A percentile compares a stretch with the other conserved stretches of the same genome.
These are phyloP conservation scores for Torulaspora pretoriensis DNA, from an alignment of 1,139 yeast genomes.

Conservation along the genomic window DNA sequence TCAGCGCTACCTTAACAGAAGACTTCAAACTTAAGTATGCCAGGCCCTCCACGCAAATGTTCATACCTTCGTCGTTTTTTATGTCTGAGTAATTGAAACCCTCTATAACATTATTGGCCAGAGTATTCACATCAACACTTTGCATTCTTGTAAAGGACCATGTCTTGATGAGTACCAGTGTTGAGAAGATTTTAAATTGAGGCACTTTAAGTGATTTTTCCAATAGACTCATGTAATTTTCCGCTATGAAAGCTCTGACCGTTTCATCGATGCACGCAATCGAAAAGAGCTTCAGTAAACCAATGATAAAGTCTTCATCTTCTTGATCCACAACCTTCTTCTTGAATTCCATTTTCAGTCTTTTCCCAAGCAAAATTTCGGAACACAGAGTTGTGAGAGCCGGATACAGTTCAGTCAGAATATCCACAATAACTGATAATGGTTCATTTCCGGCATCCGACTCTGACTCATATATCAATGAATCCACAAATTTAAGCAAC, in stretches of 20 bases:
- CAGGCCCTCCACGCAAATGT: conserved; percentile 32
- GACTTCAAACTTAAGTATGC: conserved; percentile 33
- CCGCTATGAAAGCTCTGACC: conserved; percentile 30
- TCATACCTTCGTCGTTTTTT: conserved; percentile 18
- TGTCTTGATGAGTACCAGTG: conserved; percentile 32
- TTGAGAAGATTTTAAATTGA: conserved; percentile 22
- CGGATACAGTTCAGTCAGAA: conserved; percentile 31
- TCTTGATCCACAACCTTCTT: conserved; percentile 16
- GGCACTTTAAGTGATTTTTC: conserved; percentile 24
- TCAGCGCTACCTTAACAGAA: conserved; percentile 24
- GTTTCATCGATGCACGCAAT: conserved; percentile 35
- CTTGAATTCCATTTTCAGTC: conserved; percentile 24
- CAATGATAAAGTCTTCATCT: conserved; percentile 20
- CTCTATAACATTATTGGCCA: conserved; percentile 22
- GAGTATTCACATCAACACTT: conserved; percentile 21
- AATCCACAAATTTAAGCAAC: conserved; percentile 22
- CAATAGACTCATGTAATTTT: conserved; percentile 25
- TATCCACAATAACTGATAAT: conserved; percentile 20
- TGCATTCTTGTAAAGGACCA: conserved; percentile 34
- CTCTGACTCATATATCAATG: conserved; percentile 30
- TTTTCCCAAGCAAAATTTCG: conserved; percentile 26
- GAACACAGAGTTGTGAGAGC: conserved; percentile 30
- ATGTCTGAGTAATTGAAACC: conserved; percentile 8
- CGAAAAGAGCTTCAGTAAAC: conserved; percentile 25
- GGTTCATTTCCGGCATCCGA: conserved; percentile 27